phyloP scores from a whole-genome alignment of 1,284 basidiomycete genomes.

The Ustilago vetiveriae region DNA sequence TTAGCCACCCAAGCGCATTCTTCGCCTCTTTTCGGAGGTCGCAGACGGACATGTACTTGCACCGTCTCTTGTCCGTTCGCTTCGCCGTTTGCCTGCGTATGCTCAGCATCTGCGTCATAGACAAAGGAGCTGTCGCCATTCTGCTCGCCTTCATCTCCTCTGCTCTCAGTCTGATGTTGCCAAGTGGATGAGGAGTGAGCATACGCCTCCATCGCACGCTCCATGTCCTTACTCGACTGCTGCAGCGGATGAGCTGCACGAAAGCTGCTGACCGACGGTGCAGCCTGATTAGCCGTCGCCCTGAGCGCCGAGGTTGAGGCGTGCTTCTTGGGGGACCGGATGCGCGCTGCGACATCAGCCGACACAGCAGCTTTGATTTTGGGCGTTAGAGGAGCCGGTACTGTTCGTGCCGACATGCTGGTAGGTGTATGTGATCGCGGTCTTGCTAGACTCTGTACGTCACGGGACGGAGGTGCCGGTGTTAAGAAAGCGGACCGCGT shows the following conservation, averaged over 20 bases:
- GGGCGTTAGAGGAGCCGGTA: conserved; percentile 13
- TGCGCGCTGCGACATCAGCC: conserved; percentile 39
- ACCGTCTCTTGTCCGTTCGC: conserved; percentile 34
- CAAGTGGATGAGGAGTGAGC: conserved; percentile 23
- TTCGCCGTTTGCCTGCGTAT: conserved; percentile 1
- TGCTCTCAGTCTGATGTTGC: conserved; percentile 7
- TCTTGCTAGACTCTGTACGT: conserved; percentile 5
- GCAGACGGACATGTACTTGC: conserved; percentile 55
- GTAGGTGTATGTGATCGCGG: conserved; percentile 37
- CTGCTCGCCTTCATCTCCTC: conserved; percentile 4
- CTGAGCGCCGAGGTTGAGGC: conserved; percentile 30
- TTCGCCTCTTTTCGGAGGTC: conserved; percentile 47
- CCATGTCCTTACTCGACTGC: conserved; percentile 6
- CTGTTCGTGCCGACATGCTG: conserved; percentile 16
- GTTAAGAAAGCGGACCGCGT: conserved; percentile 6
- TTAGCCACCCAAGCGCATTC: conserved; percentile 58
- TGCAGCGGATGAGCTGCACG: conserved; percentile 8
- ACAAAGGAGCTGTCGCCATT: conserved; percentile 55
- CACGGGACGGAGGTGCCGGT: background rate
- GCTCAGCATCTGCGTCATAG: conserved; percentile 32
- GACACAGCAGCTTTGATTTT: conserved; percentile 45
- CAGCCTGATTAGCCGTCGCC: conserved; percentile 1
- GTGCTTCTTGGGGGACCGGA: conserved; percentile 36
- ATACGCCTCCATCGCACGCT: conserved; percentile 11
- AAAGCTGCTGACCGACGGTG: background rate